Conservation (phyloP, 208 protist genomes). For the Acanthamoeba divionensis region DNA sequence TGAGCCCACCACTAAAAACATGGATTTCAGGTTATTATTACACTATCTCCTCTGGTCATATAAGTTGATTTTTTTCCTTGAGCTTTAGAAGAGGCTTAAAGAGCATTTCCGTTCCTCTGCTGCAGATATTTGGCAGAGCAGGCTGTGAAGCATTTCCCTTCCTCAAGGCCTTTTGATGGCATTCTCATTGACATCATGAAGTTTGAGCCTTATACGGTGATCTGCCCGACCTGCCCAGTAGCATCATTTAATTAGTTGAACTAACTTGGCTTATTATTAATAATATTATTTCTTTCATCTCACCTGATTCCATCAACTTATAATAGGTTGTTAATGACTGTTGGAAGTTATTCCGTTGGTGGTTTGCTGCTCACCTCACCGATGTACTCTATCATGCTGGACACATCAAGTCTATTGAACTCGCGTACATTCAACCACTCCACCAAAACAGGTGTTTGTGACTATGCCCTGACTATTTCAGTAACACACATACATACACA, state of each 20-base stretch:
- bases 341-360: conserved; percentile 29
- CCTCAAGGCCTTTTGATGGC: not conserved
- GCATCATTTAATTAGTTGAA: no score
- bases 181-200: conserved; percentile 45
- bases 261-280: no score
- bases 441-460: not conserved
- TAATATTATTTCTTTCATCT: no score
- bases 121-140: not conserved
- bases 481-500: no score
- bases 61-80: not conserved
- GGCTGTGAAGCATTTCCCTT: not conserved
- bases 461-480: no score
- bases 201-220: not conserved
- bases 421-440: not conserved
- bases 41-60: not conserved
- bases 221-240: no score
- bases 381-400: conserved; percentile 24
- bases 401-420: not conserved
- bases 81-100: not conserved
- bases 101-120: not conserved
- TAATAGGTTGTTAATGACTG: not conserved
- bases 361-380: conserved; percentile 28
- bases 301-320: no score
- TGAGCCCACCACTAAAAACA: conserved; percentile 18
- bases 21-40: not conserved